Percentiles rank a stretch among this genome's conserved stretches.
Conservation (phyloP, 345 rosid species). For the Eucalyptus regnans region DNA sequence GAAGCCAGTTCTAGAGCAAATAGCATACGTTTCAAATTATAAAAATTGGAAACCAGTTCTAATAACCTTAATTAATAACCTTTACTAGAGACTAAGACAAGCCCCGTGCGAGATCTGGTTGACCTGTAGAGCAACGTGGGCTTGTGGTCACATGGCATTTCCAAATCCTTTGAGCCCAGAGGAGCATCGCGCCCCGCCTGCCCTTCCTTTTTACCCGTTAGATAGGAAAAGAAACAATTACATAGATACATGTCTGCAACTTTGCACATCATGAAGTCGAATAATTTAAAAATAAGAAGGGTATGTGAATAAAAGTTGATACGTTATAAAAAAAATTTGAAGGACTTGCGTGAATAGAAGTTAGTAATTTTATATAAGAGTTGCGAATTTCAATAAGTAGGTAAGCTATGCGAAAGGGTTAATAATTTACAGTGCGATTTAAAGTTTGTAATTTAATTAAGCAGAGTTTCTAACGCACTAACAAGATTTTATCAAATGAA, state of each 20-base stretch:
- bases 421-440: too few relatives aligned
- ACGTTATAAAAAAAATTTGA: background rate
- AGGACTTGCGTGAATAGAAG: too few relatives aligned
- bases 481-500: too few relatives aligned
- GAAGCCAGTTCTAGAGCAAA: background rate
- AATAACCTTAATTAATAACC: too few relatives aligned
- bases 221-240: background rate
- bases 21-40: background rate
- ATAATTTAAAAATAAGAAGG: background rate
- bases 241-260: background rate
- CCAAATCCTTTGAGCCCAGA: background rate
- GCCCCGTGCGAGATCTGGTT: background rate
- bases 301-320: background rate
- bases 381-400: background rate
- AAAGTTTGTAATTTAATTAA: too few relatives aligned
- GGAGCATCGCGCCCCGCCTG: background rate
- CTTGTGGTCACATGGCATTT: background rate
- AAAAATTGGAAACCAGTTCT: too few relatives aligned
- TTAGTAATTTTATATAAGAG: too few relatives aligned
- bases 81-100: background rate
- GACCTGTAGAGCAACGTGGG: background rate
- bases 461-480: background rate
- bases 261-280: background rate
- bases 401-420: background rate
- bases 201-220: background rate